These are phyloP conservation scores for Silene vulgaris DNA, from an alignment of 179 eudicot species.

Conservation along the genomic window DNA sequence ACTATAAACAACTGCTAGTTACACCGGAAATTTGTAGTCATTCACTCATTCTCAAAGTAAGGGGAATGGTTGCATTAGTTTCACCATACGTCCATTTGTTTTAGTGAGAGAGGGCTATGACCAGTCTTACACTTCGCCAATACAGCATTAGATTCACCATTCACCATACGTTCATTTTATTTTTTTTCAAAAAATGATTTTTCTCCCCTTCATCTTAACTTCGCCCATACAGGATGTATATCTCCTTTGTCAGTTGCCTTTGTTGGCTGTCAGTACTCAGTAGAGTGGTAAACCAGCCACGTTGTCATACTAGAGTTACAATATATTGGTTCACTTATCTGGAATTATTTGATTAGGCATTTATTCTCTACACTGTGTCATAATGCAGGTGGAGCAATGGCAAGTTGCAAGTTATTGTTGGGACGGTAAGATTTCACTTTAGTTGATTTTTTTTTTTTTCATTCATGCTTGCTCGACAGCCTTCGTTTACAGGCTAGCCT, in stretches of 20 bases:
- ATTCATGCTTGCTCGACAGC: slow-evolving; percentile 8
- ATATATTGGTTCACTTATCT: slow-evolving; percentile 1
- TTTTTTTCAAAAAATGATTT: neutral
- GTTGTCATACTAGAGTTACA: neutral
- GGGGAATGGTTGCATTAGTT: neutral
- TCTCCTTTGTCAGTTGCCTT: neutral
- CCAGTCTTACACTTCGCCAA: neutral
- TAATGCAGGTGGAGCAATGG: slow-evolving; percentile 83
- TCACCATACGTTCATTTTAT: no score
- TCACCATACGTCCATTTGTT: neutral
- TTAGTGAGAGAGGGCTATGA: neutral
- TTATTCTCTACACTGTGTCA: slow-evolving; percentile 17
- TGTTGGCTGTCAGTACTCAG: slow-evolving; percentile 2
- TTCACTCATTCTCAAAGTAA: neutral
- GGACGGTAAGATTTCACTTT: slow-evolving; percentile 57
- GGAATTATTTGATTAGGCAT: neutral
- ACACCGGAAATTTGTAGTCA: neutral
- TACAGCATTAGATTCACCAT: no score
- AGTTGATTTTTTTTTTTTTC: neutral
- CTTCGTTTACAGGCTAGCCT: slow-evolving; percentile 3
- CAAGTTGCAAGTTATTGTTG: slow-evolving; percentile 91
- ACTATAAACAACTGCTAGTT: neutral
- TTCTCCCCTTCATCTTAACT: neutral
- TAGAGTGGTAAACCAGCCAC: slow-evolving; percentile 5
- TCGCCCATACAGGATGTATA: neutral